phyloP scores from a whole-genome alignment of 164 flowering plant species.

The Stephania yunnanensis region DNA sequence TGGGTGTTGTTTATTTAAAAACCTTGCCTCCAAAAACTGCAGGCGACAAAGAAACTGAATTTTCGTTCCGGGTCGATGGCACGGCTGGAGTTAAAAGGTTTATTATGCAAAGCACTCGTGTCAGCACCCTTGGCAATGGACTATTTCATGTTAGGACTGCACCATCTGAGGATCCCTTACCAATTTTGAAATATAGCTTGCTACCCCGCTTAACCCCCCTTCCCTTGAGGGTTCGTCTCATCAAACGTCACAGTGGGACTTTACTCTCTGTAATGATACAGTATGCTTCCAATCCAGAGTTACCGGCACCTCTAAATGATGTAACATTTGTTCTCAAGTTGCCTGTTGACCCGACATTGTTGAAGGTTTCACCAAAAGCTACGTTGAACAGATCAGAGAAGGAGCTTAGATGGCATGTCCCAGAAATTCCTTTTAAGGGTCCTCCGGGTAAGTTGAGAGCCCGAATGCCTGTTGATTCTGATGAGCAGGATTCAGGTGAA shows the following conservation, averaged over 20 bases:
- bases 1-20: slow-evolving; percentile 67
- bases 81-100: slow-evolving; percentile 67
- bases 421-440: slow-evolving; percentile 74
- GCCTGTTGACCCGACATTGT: slow-evolving; percentile 80
- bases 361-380: slow-evolving; percentile 91
- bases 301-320: slow-evolving; percentile 60
- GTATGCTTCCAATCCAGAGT: slow-evolving; percentile 76
- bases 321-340: slow-evolving; percentile 74
- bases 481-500: slow-evolving; percentile 53
- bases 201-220: slow-evolving; percentile 72
- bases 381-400: slow-evolving; percentile 71
- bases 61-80: slow-evolving; percentile 77
- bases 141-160: slow-evolving; percentile 80
- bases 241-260: slow-evolving; percentile 78
- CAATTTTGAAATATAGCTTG: slow-evolving; percentile 76
- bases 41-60: slow-evolving; percentile 80
- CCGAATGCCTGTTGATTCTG: slow-evolving; percentile 77
- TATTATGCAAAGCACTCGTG: slow-evolving; percentile 60
- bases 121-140: slow-evolving; percentile 86
- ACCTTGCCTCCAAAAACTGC: slow-evolving; percentile 67
- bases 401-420: slow-evolving; percentile 85
- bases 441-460: slow-evolving; percentile 71
- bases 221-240: slow-evolving; percentile 81
- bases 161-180: slow-evolving; percentile 63
- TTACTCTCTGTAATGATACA: slow-evolving; percentile 94